Evolutionary conservation across 176 grass and related monocot genomes (phyloP), one percentile per base, ranked within the genome.

Genomic region (Carex littledalei): DNA sequence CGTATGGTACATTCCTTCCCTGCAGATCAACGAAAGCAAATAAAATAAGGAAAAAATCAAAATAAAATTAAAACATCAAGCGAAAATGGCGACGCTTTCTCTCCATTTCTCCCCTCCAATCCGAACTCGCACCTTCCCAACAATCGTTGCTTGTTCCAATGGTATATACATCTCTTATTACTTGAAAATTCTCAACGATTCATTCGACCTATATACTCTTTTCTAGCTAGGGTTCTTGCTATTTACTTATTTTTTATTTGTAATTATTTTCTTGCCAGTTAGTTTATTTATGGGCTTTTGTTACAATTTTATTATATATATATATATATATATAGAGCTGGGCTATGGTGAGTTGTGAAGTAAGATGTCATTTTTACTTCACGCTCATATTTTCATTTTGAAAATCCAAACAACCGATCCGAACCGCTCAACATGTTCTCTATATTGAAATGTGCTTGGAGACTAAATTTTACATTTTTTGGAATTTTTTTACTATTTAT

Each of bases 61-160:
- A 29, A 29, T 29, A 29, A 29, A 29, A 29, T 1, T 29, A 29
- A 29, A 29, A 29, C 1, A 29, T 29, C 29, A 29, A 53, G 14
- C 58, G 21, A 41, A 8, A 77, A 85, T 85, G 84, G 70, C 70
- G 84, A 85, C 21, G 41, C 34, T 85, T 16, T 77, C 69, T 61
- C 68, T 78, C 35, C 84, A 26, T 53, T 24, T 76, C 84, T 85
- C 31, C 8, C 34, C 54, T 63, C 14, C 68, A 24, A 21, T 63
- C 32, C 4, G 26, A 61, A 16, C 53, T 52, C 57, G 70, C 70
- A 50, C 52, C 84, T 85, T 78, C 41, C 70, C 53, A 43, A 70
- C 84, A 16, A 78, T 85, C 37, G 41, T 22, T 37, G 69, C 84
- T 43, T 85, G 70, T 50, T 78, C 84, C 59, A 78, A 85, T 1